These are phyloP conservation scores for Penicillium frequentans DNA, from an alignment of 2,329 filamentous ascomycete species.

Conservation along the genomic window DNA sequence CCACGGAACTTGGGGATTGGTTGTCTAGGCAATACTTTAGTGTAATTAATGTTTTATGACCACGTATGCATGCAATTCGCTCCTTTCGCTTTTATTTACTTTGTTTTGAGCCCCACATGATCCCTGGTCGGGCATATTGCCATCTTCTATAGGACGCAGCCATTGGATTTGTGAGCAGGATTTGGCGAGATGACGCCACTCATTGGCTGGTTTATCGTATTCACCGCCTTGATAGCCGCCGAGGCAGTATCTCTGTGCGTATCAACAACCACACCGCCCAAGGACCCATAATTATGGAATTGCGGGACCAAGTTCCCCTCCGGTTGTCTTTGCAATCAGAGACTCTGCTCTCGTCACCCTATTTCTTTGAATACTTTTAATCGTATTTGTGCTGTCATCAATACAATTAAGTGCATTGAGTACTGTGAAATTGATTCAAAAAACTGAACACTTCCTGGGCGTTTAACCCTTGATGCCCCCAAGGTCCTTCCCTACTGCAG, in stretches of 20 bases:
- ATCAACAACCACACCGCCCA: not conserved
- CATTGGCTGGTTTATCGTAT: not conserved
- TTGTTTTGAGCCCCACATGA: not conserved
- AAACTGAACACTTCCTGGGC: slow-evolving; percentile 9
- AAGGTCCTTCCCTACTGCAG: slow-evolving; percentile 36
- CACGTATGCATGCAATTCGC: not conserved
- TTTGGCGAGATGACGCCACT: not conserved
- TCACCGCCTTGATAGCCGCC: not conserved
- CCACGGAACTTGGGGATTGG: not conserved
- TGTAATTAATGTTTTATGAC: not conserved
- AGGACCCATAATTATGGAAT: slow-evolving; percentile 2
- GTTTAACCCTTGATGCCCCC: slow-evolving; percentile 32
- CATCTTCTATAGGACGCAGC: not conserved
- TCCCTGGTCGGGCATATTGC: not conserved
- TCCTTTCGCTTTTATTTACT: not conserved
- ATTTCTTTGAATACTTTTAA: not conserved
- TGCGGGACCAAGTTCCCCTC: slow-evolving; percentile 6
- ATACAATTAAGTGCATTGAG: not conserved
- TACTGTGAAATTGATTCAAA: slow-evolving; percentile 3
- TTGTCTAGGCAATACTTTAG: not conserved
- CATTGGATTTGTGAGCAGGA: not conserved
- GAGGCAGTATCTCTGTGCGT: not conserved
- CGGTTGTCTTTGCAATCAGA: slow-evolving; percentile 15
- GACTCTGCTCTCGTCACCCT: slow-evolving; percentile 8
- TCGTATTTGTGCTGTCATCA: not conserved